A percentile compares a stretch with the other conserved stretches of the same genome.
These are phyloP conservation scores for Monosporascus sp. DNA, from an alignment of 2,329 filamentous ascomycete species.

Conservation along the genomic window DNA sequence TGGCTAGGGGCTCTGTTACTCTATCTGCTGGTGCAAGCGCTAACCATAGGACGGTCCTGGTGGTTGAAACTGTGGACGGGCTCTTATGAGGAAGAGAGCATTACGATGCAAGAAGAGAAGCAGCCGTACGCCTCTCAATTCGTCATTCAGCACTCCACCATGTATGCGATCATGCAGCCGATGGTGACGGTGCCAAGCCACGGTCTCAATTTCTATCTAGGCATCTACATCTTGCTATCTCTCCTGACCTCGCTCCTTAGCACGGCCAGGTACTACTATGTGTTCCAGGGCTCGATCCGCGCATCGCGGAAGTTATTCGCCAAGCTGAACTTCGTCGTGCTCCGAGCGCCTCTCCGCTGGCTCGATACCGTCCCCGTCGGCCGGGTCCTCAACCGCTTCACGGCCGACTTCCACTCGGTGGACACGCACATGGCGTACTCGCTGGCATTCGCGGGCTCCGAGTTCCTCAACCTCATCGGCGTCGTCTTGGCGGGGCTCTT, in stretches of 20 bases:
- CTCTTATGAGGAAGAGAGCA: constrained; percentile 29
- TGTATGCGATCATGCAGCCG: constrained; percentile 32
- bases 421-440: constrained; percentile 63
- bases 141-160: constrained; percentile 40
- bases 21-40: constrained; percentile 49
- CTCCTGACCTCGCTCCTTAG: constrained; percentile 52
- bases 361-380: constrained; percentile 75
- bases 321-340: constrained; percentile 59
- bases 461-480: constrained; percentile 57
- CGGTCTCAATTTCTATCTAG: constrained; percentile 58
- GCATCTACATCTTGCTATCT: constrained; percentile 61
- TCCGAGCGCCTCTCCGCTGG: constrained; percentile 72
- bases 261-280: constrained; percentile 56
- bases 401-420: constrained; percentile 68
- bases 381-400: constrained; percentile 72
- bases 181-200: constrained; percentile 25
- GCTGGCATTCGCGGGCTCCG: constrained; percentile 53
- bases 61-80: constrained; percentile 61
- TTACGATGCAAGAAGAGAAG: constrained; percentile 14
- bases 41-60: constrained; percentile 57
- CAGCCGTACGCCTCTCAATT: constrained; percentile 40
- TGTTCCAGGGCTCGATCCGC: constrained; percentile 60
- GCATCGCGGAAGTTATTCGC: constrained; percentile 67
- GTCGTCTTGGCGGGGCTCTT: constrained; percentile 63
- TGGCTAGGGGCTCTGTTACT: constrained; percentile 52